A percentile compares a stretch with the other conserved stretches of the same genome.
Evolutionary conservation across 345 rosid genomes (phyloP).

Genomic region (Linum tenue): DNA sequence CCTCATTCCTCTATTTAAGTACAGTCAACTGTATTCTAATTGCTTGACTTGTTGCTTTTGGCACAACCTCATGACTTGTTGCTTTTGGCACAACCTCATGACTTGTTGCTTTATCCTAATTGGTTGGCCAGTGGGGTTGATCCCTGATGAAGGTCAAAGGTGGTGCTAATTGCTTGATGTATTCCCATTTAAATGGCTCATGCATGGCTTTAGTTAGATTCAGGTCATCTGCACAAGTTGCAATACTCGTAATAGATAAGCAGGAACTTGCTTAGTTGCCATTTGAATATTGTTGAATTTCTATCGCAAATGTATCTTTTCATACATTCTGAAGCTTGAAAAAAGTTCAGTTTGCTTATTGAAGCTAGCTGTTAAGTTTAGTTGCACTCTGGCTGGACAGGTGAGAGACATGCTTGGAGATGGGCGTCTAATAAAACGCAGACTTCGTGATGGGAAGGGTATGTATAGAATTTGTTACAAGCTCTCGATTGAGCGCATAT

Average conservation of each 20-base stretch:
- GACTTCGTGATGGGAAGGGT: slow-evolving; percentile 89
- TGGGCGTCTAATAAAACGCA: slow-evolving; percentile 88
- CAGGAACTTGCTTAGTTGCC: not conserved
- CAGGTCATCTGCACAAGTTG: not conserved
- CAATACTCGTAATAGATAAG: not conserved
- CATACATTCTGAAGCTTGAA: not conserved
- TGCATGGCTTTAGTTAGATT: not conserved
- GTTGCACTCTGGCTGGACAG: slow-evolving; percentile 27
- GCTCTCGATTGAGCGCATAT: not conserved
- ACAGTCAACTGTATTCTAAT: too few relatives aligned
- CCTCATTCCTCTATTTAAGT: too few relatives aligned
- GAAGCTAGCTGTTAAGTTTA: too few relatives aligned
- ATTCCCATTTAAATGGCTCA: too few relatives aligned
- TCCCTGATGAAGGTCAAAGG: too few relatives aligned
- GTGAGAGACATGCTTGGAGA: slow-evolving; percentile 98
- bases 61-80: too few relatives aligned
- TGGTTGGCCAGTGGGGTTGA: too few relatives aligned
- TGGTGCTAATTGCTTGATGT: too few relatives aligned
- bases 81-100: too few relatives aligned
- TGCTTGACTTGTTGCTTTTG: too few relatives aligned
- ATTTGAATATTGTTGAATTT: not conserved
- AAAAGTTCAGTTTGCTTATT: not conserved
- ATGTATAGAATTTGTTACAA: slow-evolving; percentile 2
- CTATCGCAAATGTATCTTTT: too few relatives aligned
- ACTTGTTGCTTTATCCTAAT: too few relatives aligned